Evolutionary conservation across 345 rosid genomes (phyloP), one percentile per base, ranked within the genome.

Genomic region (Hevea brasiliensis): DNA sequence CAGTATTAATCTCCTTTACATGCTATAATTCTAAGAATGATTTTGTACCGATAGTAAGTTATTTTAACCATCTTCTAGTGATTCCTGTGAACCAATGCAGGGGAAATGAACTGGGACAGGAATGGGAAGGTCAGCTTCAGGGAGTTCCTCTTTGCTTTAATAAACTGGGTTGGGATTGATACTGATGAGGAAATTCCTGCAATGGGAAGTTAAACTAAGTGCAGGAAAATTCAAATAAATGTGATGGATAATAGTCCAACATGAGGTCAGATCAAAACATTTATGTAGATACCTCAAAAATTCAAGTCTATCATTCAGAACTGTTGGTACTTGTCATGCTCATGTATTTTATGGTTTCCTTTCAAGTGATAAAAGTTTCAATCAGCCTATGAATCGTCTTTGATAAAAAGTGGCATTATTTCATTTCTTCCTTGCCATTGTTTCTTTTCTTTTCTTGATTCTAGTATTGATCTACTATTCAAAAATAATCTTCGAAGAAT

Each of bases 81-180:
- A 69, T 61, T 80, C 57, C 69, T 42, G 13, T 62, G 32, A 74
- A 37, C 35, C 51, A 61, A 78, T 86, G 88, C 92, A 92, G 98
- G 85, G 70, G 97, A 94, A 89, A 87, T 94, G 92, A 94, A 94
- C 76, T 90, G 94, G 92, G 86, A 90, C 78, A 85, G 82, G 74
- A 88, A 85, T 76, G 95, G 97, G 72, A 89, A 79, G 51, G 94
- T 89, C 63, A 88, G 89, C 73, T 90, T 91, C 84, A 84, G 97
- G 65, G 92, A 94, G 75, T 89, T 94, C 82, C 80, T 94, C 61
- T 94, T 87, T 79, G 88, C 93, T 71, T 84, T 90, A 44, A 74
- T 90, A 72, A 66, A 89, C 74, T 89, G 96, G 97, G 92, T 89
- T 26, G 93, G 90, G 48, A 82, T 91, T 72, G 92, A 91, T 74